Evolutionary conservation across 768 basidiomycete genomes (phyloP), one percentile per base, ranked within the genome.

Genomic region (Fomitopsis pulvina): DNA sequence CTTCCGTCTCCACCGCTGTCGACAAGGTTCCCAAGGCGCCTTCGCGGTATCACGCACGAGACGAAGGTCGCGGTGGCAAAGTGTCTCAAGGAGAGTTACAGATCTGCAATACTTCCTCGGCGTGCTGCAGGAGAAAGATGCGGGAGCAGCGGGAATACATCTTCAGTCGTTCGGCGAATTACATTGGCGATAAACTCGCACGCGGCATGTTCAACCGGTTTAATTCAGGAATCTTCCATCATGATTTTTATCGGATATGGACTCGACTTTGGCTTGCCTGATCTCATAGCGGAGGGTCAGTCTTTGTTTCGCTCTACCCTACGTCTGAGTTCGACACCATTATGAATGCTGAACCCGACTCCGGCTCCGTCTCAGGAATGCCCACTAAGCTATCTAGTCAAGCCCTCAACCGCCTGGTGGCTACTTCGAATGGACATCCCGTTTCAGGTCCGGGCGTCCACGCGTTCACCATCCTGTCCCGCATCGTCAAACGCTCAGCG

Each of bases 241-340:
- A 48, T 85, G 34, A 85, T 87, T 41, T 81, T 86, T 55, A 55
- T 67, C 2, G 84, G 81, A 12, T 77, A 78, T 61, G 84, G 83
- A 2, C 62, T 74, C 2, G 85, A 87, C 60, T 85, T 85, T 52
- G 69, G 72, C 12, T 50, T 82, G 20, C 73, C 77, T 6, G 85
- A 83, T 0, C 62, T 84, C 41, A 62, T 78, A 1, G 78, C 77
- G 1, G 84, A 87, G 69, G 85, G 85, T 83, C 47, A 1, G 52
- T n/a, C n/a, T n/a, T 25, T n/a, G n/a, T n/a, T n/a, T n/a, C n/a
- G n/a, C n/a, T n/a, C n/a, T n/a, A n/a, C n/a, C n/a, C n/a, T n/a
- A n/a, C n/a, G n/a, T n/a, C n/a, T n/a, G n/a, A n/a, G n/a, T n/a
- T n/a, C n/a, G n/a, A n/a, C n/a, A n/a, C n/a, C n/a, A n/a, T n/a